phyloP scores from a whole-genome alignment of 2,329 filamentous ascomycete species.

The Parascedosporium putredinis region DNA sequence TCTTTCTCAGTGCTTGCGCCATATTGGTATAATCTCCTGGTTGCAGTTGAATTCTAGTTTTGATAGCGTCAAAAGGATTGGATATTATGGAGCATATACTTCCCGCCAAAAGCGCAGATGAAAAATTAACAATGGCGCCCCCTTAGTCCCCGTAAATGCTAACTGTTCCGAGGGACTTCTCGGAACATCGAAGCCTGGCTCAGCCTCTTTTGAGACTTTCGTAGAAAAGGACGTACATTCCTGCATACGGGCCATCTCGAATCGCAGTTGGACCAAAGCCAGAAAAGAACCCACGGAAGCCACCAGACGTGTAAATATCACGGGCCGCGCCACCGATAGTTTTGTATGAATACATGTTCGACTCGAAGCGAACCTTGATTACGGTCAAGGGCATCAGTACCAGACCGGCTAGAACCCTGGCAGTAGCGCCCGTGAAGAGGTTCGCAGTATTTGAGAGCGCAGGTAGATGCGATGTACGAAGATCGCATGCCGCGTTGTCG shows the following conservation, averaged over 20 bases:
- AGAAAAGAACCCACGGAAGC: conserved; percentile 76
- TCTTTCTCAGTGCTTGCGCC: conserved; percentile 62
- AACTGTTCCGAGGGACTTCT: not conserved
- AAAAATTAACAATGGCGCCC: conserved; percentile 60
- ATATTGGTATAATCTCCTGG: conserved; percentile 76
- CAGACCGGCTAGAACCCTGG: conserved; percentile 78
- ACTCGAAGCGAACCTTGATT: conserved; percentile 94
- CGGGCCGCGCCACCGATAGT: conserved; percentile 61
- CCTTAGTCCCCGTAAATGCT: conserved; percentile 3
- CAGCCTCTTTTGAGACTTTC: conserved; percentile 67
- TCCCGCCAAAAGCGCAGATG: conserved; percentile 70
- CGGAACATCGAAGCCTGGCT: conserved; percentile 16
- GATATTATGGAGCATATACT: conserved; percentile 77
- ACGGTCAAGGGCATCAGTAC: conserved; percentile 93
- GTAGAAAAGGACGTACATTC: conserved; percentile 89
- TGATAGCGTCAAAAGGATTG: conserved; percentile 94
- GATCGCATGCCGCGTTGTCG: conserved; percentile 15
- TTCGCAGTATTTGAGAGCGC: conserved; percentile 79
- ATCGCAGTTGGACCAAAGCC: conserved; percentile 91
- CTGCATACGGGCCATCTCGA: conserved; percentile 92
- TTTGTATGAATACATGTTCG: conserved; percentile 70
- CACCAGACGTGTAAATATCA: conserved; percentile 66
- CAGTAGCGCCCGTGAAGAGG: conserved; percentile 71
- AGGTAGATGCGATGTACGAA: conserved; percentile 60
- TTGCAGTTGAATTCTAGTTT: conserved; percentile 87